Evolutionary conservation across 2,329 filamentous ascomycete species (phyloP), one percentile per base, ranked within the genome.

Genomic region (Phaeomoniella chlamydospora): DNA sequence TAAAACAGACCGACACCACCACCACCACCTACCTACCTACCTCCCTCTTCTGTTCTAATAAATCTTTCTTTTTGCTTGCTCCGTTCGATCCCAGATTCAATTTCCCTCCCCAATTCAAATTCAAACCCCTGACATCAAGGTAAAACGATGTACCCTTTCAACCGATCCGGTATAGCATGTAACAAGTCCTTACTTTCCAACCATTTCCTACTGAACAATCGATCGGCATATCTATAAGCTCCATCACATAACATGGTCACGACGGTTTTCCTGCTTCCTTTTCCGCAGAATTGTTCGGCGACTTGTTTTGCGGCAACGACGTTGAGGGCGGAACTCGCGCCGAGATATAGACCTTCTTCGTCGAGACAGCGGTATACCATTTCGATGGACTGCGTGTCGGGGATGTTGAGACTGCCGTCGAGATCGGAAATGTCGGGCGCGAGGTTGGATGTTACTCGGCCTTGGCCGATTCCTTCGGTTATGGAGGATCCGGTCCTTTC

Each of bases 341-440:
- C 90, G 2, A 98, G 70, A 57, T 98, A 98, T 35, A 98, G 62
- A 2, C 90, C 90, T 56, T 98, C 90, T 61, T 96, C 86, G 51
- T 96, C 87, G 43, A 98, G 66, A 53, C 88, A 94, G 44, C 88
- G 70, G 64, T 96, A 98, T 31, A 98, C 85, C 90, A 94, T 96
- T 60, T 83, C 84, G 47, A 98, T 88, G 50, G 78, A 92, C 72
- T 93, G 87, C 64, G 90, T 86, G 54, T 98, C 90, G 41, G 75
- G 71, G 47, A 98, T 85, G 54, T 78, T 70, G 49, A 98, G 52
- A 22, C 85, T 84, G 39, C 80, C 87, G 59, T 96, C 90, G 12
- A 96, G 52, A 31, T 93, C 67, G 41, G 70, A 79, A 39, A 98
- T 71, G 51, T 98, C 90, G 3, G 81, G 82, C 58, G 74, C 67